These are phyloP conservation scores for Colletotrichum sp. DNA, from an alignment of 2,329 filamentous ascomycete genomes.

Conservation along the genomic window DNA sequence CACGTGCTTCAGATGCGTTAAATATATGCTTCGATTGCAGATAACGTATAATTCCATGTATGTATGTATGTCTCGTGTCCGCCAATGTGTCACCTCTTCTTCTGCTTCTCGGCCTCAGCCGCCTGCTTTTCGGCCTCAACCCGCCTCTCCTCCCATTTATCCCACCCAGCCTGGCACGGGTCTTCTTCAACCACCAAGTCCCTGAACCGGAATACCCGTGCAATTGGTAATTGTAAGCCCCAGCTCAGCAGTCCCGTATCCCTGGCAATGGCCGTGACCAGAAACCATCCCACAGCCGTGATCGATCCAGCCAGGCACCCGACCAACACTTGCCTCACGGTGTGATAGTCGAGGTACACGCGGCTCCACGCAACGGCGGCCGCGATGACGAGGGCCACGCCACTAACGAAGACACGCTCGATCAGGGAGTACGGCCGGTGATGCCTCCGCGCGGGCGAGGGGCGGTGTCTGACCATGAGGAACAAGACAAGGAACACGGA, in stretches of 20 bases:
- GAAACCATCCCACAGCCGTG: slow-evolving; percentile 82
- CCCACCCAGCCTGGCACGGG: slow-evolving; percentile 89
- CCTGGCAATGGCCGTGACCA: slow-evolving; percentile 69
- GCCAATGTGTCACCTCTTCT: not conserved
- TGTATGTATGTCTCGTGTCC: not conserved
- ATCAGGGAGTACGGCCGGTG: slow-evolving; percentile 60
- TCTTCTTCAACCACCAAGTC: slow-evolving; percentile 91
- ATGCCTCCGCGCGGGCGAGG: not conserved
- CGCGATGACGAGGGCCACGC: slow-evolving; percentile 66
- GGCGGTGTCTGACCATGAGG: slow-evolving; percentile 77
- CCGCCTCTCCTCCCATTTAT: slow-evolving; percentile 76
- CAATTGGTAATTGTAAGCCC: slow-evolving; percentile 70
- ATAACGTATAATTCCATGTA: not conserved
- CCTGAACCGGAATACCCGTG: slow-evolving; percentile 72
- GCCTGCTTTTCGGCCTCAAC: slow-evolving; percentile 38
- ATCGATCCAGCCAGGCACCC: slow-evolving; percentile 74
- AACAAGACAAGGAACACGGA: slow-evolving; percentile 84
- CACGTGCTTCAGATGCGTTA: not conserved
- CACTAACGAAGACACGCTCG: slow-evolving; percentile 61
- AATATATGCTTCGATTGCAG: not conserved
- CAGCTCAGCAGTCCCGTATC: slow-evolving; percentile 73
- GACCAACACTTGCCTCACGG: slow-evolving; percentile 82
- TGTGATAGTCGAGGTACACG: slow-evolving; percentile 94
- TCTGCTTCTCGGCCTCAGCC: not conserved
- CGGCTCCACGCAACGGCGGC: slow-evolving; percentile 79